Evolutionary conservation across 257 asterid species (phyloP), one percentile per base, ranked within the genome.

Genomic region (Salvia miltiorrhiza): DNA sequence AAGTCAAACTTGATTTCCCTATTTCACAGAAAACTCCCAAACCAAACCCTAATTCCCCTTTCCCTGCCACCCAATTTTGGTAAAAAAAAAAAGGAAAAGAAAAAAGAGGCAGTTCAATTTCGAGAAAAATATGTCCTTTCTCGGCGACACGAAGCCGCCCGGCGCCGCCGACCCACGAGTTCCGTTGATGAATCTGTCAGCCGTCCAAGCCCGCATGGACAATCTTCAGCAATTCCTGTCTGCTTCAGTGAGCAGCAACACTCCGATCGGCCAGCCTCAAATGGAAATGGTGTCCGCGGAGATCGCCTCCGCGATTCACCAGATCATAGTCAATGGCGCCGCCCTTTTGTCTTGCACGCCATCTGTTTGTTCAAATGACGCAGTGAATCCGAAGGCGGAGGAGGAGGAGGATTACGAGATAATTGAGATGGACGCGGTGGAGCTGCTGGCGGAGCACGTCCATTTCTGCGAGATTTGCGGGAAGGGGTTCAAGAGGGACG

Each of bases 401-500:
- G 33, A 54, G 40, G 87, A 80, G 8, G 87, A 80, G 9, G 88
- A 76, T 43, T 82, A 54, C 28, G 95, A 90, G 41, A 84, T 90
- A 41, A 45, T 87, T 8, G 98, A 90, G 79, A 78, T 88, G 32
- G 98, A 93, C 21, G 86, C 95, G 37, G 94, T 84, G 59, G 95
- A 90, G 79, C 76, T 93, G 11, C 48, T 93, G 61, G 94, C 97
- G 10, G 97, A 93, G 79, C 97, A 88, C 71, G 84, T 87, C 2
- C 98, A 93, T 71, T 87, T 90, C 43, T 93, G 98, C 43, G 92
- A 88, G 70, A 78, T 85, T 30, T 93, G 98, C 21, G 98, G 97
- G 13, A 93, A 93, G 48, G 98, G 96, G n/a, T 93, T 93, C 76
- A 93, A 93, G 60, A 79, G 96, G 20, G 98, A 93, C 70, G 98